A percentile compares a stretch with the other conserved stretches of the same genome.
phyloP scores from a whole-genome alignment of 768 basidiomycete genomes.

The Auricularia auricula-judae region DNA sequence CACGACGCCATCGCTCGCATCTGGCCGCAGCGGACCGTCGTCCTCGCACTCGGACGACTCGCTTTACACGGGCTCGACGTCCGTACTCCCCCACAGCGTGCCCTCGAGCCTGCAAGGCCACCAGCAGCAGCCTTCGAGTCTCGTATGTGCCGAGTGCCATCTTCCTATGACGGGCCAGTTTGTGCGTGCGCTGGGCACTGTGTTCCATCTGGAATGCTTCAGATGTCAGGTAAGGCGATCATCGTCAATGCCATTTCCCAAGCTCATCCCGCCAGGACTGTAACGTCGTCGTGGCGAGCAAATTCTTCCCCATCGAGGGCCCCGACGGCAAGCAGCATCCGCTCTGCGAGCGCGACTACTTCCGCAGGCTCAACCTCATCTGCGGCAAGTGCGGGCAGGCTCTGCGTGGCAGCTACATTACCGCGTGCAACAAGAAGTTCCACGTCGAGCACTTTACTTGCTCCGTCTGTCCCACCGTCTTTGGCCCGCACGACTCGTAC shows the following conservation, averaged over 20 bases:
- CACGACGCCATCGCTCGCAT: slow-evolving; percentile 1
- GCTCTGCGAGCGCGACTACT: slow-evolving; percentile 98
- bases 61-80: background rate
- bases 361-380: slow-evolving; percentile 88
- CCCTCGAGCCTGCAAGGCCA: background rate
- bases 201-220: slow-evolving; percentile 97
- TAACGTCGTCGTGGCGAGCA: slow-evolving; percentile 89
- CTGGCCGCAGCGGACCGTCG: slow-evolving; percentile 1
- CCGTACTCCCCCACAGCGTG: background rate
- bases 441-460: slow-evolving; percentile 99
- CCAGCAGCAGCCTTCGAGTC: background rate
- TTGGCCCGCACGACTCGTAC: slow-evolving; percentile 97
- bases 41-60: slow-evolving; percentile 1
- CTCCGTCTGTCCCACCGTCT: slow-evolving; percentile 89
- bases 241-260: background rate
- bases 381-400: slow-evolving; percentile 95
- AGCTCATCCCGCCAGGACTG: slow-evolving; percentile 59
- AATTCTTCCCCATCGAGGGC: slow-evolving; percentile 97
- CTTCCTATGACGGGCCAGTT: slow-evolving; percentile 83
- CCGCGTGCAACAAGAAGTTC: slow-evolving; percentile 97
- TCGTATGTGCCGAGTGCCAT: background rate
- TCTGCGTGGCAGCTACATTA: slow-evolving; percentile 94
- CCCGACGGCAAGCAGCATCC: slow-evolving; percentile 81
- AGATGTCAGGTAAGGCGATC: slow-evolving; percentile 73
- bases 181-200: slow-evolving; percentile 86